A percentile compares a stretch with the other conserved stretches of the same genome.
phyloP scores from a whole-genome alignment of 2,329 filamentous ascomycete genomes.

The Aureobasidium sp. region DNA sequence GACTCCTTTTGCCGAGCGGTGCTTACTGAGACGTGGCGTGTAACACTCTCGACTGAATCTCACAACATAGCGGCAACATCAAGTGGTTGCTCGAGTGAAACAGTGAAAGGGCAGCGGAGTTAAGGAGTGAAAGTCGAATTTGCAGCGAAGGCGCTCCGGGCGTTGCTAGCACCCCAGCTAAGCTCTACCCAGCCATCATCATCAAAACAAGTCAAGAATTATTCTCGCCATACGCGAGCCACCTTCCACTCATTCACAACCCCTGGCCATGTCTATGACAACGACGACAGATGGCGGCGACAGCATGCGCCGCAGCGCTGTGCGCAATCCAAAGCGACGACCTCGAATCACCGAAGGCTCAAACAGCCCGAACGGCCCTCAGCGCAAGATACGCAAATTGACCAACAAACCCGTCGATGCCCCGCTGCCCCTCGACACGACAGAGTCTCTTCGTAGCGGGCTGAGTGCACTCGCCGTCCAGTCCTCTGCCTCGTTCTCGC shows the following conservation, averaged over 20 bases:
- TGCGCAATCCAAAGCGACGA: conserved; percentile 38
- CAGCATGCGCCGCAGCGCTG: conserved; percentile 24
- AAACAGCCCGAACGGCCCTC: conserved; percentile 18
- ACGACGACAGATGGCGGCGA: conserved; percentile 13
- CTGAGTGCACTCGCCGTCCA: background rate
- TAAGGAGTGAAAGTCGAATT: background rate
- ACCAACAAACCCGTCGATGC: conserved; percentile 16
- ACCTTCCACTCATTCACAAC: background rate
- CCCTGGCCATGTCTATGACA: background rate
- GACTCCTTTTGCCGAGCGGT: background rate
- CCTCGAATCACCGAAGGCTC: conserved; percentile 35
- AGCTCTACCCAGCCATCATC: conserved; percentile 6
- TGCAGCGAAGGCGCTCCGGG: background rate
- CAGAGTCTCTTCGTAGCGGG: conserved; percentile 9
- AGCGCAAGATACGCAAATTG: conserved; percentile 41
- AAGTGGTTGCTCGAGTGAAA: background rate
- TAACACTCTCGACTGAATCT: background rate
- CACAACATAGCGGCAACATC: background rate
- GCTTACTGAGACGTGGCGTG: background rate
- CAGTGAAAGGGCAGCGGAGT: background rate
- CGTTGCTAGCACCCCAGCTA: background rate
- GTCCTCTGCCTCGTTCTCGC: background rate
- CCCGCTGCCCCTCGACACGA: conserved; percentile 4
- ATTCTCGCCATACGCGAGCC: background rate
- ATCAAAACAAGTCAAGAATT: conserved; percentile 6